Conservation (phyloP, 1,284 basidiomycete genomes). For the Cryptococcus sp. region DNA sequence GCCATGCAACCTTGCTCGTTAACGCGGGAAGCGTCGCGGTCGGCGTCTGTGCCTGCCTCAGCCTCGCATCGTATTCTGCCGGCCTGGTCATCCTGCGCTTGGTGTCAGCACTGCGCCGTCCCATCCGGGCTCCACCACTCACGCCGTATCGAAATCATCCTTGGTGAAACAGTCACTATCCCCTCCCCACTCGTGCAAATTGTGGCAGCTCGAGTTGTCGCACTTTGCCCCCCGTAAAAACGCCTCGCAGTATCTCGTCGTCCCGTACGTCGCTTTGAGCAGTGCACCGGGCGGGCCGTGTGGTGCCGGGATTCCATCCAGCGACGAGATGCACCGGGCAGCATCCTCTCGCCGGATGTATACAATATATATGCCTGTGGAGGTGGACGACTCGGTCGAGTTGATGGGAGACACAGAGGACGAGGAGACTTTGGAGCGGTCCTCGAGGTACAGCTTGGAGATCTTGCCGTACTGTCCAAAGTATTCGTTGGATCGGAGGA, state of each 20-base stretch:
- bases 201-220: slow-evolving; percentile 71
- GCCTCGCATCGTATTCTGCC: slow-evolving; percentile 45
- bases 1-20: slow-evolving; percentile 32
- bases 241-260: slow-evolving; percentile 96
- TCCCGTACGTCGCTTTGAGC: slow-evolving; percentile 92
- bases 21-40: slow-evolving; percentile 19
- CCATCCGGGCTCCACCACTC: slow-evolving; percentile 42
- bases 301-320: slow-evolving; percentile 85
- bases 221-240: slow-evolving; percentile 87
- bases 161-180: slow-evolving; percentile 96
- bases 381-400: slow-evolving; percentile 54
- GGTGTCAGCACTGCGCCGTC: slow-evolving; percentile 4
- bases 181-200: slow-evolving; percentile 96
- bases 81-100: slow-evolving; percentile 37
- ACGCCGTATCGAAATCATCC: slow-evolving; percentile 85
- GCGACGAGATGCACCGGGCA: slow-evolving; percentile 82
- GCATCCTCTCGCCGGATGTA: slow-evolving; percentile 95
- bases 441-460: slow-evolving; percentile 88
- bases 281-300: slow-evolving; percentile 68
- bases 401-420: slow-evolving; percentile 45
- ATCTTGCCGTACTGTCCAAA: slow-evolving; percentile 99
- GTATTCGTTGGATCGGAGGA: slow-evolving; percentile 91
- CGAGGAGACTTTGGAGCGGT: slow-evolving; percentile 59
- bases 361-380: slow-evolving; percentile 90
- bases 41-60: slow-evolving; percentile 36